Conservation (phyloP, 192 early-diverging fungal genomes). For the Linderina pennispora region DNA sequence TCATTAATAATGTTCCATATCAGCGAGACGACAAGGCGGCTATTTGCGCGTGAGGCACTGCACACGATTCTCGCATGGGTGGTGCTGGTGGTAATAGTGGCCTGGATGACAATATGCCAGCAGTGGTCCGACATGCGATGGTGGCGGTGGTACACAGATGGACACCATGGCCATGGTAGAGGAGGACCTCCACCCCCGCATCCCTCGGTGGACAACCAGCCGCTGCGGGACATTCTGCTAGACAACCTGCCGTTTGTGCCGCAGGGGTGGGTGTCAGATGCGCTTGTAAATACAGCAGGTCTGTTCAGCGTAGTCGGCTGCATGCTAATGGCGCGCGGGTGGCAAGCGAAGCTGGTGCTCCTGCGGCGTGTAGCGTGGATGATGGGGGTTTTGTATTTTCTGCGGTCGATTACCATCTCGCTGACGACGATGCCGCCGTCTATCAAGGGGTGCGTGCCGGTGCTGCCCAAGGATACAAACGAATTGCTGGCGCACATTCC, state of each 20-base stretch:
- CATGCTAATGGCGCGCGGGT: slow-evolving; percentile 16
- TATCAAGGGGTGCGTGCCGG: slow-evolving; percentile 13
- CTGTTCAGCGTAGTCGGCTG: slow-evolving; percentile 11
- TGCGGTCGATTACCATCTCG: slow-evolving; percentile 51
- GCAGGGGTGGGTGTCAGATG: slow-evolving; percentile 14
- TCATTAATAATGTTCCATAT: no score
- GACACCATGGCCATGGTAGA: background rate
- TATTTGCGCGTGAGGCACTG: slow-evolving; percentile 10
- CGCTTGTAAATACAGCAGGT: slow-evolving; percentile 13
- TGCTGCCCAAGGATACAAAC: slow-evolving; percentile 5
- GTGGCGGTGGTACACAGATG: background rate
- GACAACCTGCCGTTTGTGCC: slow-evolving; percentile 7
- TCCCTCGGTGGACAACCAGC: background rate
- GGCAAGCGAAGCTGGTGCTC: slow-evolving; percentile 38
- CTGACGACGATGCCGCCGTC: slow-evolving; percentile 51
- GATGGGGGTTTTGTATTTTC: slow-evolving; percentile 45
- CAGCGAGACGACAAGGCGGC: no score
- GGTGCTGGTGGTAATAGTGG: slow-evolving; percentile 8
- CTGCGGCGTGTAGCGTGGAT: slow-evolving; percentile 49
- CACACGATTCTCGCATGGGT: slow-evolving; percentile 5
- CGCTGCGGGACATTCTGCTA: slow-evolving; percentile 21
- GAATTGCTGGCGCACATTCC: slow-evolving; percentile 9
- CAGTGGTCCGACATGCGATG: slow-evolving; percentile 45
- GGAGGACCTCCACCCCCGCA: background rate
- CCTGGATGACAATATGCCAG: slow-evolving; percentile 39